Evolutionary conservation across 331 rosid genomes (phyloP), one percentile per base, ranked within the genome.

Genomic region (Cydonia oblonga): DNA sequence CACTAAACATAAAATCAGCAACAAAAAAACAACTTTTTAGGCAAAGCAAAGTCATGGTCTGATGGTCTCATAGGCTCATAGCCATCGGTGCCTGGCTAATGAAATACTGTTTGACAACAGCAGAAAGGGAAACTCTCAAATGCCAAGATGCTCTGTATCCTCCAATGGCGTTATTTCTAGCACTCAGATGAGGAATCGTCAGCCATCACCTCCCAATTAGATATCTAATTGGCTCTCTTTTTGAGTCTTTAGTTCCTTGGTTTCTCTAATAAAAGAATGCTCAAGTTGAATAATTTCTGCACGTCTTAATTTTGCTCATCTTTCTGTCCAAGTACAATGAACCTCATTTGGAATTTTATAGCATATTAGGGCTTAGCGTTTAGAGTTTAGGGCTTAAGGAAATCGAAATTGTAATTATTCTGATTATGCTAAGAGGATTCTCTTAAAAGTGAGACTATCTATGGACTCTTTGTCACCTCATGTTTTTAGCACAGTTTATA

Each of bases 251-350:
- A 6, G 32, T 15, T 26, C 12, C 19, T 14, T 1, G 40, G 9
- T 6, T 26, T 5, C 12, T 60, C 65, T 6, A 60, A 4, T 8
- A n/a, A 53, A n/a, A 53, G 25, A 53, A 53, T 20, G 14, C 22
- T 54, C 26, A 4, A 54, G 60, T 54, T 54, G 14, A 20, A 57
- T 22, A 44, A 44, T 5, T 42, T 44, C 7, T 44, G 19, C 7
- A 15, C 52, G 16, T 44, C 52, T 14, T 14, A 44, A 44, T 14
- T 12, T 66, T 66, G 10, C 53, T 18, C 42, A 24, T 8, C 51
- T 66, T 72, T 52, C 67, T n/a, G 68, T 71, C 81, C 53, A 46
- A 15, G 53, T 46, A 46, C 53, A 46, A 46, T 46, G 53, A 46
- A 16, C 53, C n/a, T 9, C 53, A 35, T 35, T 35, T 46, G 53